Conservation (phyloP, 2,329 filamentous ascomycete species). For the Talaromyces sp. region DNA sequence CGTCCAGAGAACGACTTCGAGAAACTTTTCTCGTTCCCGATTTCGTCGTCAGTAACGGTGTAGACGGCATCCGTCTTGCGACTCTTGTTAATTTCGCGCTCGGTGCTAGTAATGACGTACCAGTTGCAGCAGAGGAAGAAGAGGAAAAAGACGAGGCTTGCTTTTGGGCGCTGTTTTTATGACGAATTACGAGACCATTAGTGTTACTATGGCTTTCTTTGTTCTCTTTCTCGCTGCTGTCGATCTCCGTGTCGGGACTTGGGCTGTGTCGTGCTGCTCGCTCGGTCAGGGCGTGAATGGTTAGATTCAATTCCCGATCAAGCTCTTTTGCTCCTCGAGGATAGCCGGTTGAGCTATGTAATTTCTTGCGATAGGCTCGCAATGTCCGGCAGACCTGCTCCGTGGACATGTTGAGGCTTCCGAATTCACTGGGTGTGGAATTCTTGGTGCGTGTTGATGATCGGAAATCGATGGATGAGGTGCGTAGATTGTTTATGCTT, state of each 20-base stretch:
- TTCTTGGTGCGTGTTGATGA: conserved; percentile 35
- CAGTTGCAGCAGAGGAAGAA: neutral
- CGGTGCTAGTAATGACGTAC: conserved; percentile 3
- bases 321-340: conserved; percentile 51
- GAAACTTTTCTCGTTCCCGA: conserved; percentile 22
- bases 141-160: neutral
- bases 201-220: conserved; percentile 15
- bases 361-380: conserved; percentile 55
- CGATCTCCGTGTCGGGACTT: conserved; percentile 32
- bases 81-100: conserved; percentile 23
- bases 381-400: conserved; percentile 56
- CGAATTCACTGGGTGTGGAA: conserved; percentile 35
- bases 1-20: conserved; percentile 32
- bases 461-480: conserved; percentile 48
- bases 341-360: conserved; percentile 45
- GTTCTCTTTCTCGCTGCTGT: conserved; percentile 38
- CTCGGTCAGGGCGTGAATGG: conserved; percentile 30
- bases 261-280: conserved; percentile 28
- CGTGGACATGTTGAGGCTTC: conserved; percentile 48
- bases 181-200: neutral
- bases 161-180: neutral
- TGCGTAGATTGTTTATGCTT: conserved; percentile 33
- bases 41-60: conserved; percentile 22
- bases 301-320: conserved; percentile 52
- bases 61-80: conserved; percentile 33